phyloP scores from a whole-genome alignment of 345 rosid genomes.

The Iberis pinnata region DNA sequence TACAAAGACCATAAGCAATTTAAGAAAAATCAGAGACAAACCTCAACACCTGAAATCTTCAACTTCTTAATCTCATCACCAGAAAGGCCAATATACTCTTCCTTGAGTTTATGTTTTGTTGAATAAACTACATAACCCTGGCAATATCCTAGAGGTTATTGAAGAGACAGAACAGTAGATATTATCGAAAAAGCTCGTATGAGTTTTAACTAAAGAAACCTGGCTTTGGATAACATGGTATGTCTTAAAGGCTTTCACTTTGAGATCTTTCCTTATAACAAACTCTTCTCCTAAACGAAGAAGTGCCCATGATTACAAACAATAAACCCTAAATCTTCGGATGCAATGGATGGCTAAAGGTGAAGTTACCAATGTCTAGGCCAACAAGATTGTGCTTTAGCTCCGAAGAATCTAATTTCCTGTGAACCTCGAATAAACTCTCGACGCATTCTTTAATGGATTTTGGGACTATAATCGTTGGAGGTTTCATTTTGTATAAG shows the following conservation, averaged over 20 bases:
- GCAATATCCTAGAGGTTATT: no score
- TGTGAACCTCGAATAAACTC: conserved; percentile 69
- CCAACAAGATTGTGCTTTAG: conserved; percentile 62
- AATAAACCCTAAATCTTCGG: background rate
- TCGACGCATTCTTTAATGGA: conserved; percentile 62
- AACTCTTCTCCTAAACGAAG: conserved; percentile 72
- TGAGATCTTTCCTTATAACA: conserved; percentile 60
- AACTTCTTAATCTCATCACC: conserved; percentile 64
- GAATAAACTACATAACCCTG: conserved; percentile 90
- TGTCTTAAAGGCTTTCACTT: conserved; percentile 89
- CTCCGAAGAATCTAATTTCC: conserved; percentile 75
- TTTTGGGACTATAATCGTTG: conserved; percentile 73
- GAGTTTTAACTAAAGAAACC: conserved; percentile 35
- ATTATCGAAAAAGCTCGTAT: background rate
- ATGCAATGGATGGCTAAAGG: background rate
- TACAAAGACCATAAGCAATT: background rate
- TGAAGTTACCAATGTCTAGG: conserved; percentile 65
- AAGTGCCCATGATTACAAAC: conserved; percentile 13
- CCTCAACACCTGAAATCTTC: conserved; percentile 83
- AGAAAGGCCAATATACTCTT: conserved; percentile 66
- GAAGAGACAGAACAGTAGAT: conserved; percentile 1
- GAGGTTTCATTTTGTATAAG: conserved; percentile 75
- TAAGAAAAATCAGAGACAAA: conserved; percentile 28
- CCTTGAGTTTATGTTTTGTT: conserved; percentile 66
- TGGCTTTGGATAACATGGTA: conserved; percentile 86